A percentile compares a stretch with the other conserved stretches of the same genome.
These are phyloP conservation scores for Colletotrichum sp. DNA, from an alignment of 2,329 filamentous ascomycete genomes.

Conservation along the genomic window DNA sequence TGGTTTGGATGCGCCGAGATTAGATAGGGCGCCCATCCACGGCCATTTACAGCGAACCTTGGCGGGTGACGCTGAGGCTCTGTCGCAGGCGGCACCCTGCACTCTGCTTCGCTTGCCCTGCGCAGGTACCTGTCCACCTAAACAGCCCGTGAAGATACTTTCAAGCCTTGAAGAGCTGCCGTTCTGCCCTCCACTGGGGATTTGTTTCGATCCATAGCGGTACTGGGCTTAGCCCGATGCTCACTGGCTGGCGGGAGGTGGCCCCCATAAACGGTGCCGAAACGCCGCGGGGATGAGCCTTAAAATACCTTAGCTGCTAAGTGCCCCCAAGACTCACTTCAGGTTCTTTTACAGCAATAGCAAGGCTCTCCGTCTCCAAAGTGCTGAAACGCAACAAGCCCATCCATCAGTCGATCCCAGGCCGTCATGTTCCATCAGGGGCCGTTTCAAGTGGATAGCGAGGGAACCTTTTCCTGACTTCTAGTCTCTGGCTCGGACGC, in stretches of 20 bases:
- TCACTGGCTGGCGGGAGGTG: neutral
- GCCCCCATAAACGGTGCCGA: constrained; percentile 5
- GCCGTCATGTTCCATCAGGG: neutral
- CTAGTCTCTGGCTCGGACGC: neutral
- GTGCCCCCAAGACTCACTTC: neutral
- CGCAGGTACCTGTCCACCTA: neutral
- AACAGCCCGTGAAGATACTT: neutral
- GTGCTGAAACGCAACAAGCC: neutral
- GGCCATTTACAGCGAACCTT: constrained; percentile 5
- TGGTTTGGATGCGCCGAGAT: constrained; percentile 1
- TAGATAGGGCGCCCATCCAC: neutral
- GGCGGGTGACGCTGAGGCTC: constrained; percentile 6
- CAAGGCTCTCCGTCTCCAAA: neutral
- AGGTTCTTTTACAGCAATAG: neutral
- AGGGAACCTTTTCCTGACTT: neutral
- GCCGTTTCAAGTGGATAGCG: neutral
- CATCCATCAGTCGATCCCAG: neutral
- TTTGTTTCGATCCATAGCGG: constrained; percentile 3
- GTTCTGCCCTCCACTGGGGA: neutral
- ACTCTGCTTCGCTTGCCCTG: neutral
- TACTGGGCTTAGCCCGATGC: neutral
- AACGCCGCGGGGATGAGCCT: neutral
- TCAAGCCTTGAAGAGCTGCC: neutral
- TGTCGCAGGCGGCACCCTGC: neutral
- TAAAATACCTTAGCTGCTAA: neutral